A percentile compares a stretch with the other conserved stretches of the same genome.
Evolutionary conservation across 164 flowering plant genomes (phyloP).

Genomic region (Nymphaea thermarum): DNA sequence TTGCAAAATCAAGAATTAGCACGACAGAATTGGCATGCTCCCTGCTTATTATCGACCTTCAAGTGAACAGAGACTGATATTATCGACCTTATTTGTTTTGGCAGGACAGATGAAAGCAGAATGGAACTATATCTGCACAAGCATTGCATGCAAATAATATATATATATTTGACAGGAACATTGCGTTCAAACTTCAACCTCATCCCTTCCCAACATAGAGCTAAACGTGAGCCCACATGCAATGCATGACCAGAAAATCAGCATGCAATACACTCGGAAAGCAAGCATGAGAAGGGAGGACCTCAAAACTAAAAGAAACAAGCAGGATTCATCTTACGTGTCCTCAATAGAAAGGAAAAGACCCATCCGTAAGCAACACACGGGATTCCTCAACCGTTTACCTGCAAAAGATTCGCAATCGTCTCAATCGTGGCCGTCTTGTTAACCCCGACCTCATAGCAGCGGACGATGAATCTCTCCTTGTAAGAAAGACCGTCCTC

Average conservation of each 20-base stretch:
- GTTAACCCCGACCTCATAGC: constrained; percentile 89
- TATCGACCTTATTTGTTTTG: too few relatives aligned
- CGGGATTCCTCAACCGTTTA: constrained; percentile 1
- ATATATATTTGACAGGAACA: not conserved
- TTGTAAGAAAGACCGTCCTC: constrained; percentile 77
- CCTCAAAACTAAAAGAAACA: too few relatives aligned
- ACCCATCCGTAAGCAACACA: too few relatives aligned
- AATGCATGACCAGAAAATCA: not conserved
- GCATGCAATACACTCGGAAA: not conserved
- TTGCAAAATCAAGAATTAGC: too few relatives aligned
- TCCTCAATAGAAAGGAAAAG: not conserved
- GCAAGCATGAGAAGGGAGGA: not conserved
- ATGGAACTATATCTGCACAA: too few relatives aligned
- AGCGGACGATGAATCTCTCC: constrained; percentile 77
- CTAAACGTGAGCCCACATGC: not conserved
- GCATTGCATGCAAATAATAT: too few relatives aligned
- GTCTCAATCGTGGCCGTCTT: constrained; percentile 96
- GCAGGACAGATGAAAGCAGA: too few relatives aligned
- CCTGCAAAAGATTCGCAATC: constrained; percentile 95
- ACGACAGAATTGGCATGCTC: too few relatives aligned
- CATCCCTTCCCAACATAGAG: not conserved
- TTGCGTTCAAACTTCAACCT: not conserved
- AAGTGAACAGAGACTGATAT: too few relatives aligned
- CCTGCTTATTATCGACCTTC: too few relatives aligned
- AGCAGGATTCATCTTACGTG: not conserved